Conservation (phyloP, 495 filamentous ascomycete genomes). For the Friedmanniomyces simplex region DNA sequence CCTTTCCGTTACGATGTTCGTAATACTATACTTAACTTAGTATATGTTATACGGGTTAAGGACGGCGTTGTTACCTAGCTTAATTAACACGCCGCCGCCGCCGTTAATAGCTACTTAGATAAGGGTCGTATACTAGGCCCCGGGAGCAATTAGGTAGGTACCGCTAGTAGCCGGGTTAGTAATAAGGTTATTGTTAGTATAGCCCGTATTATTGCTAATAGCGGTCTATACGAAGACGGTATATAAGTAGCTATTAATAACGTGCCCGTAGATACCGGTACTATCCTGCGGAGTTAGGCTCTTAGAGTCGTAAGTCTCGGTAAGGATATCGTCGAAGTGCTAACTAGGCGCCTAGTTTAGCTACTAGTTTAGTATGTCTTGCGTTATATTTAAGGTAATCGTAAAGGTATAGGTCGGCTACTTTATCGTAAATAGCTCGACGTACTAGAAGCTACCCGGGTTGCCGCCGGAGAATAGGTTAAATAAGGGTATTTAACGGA, state of each 20-base stretch:
- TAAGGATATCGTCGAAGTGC: not conserved
- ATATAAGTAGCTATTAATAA: not conserved
- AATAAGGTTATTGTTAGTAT: not conserved
- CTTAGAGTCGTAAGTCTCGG: not conserved
- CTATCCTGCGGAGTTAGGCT: not conserved
- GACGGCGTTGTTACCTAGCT: not conserved
- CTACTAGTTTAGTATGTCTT: not conserved
- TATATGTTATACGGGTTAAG: not conserved
- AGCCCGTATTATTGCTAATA: not conserved
- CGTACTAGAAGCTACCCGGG: not conserved
- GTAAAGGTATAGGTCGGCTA: not conserved
- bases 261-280: not conserved
- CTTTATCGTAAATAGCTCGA: not conserved
- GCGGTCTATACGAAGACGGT: not conserved
- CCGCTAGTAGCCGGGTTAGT: not conserved
- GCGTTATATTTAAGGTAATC: not conserved
- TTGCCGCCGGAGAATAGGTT: not conserved
- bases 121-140: not conserved
- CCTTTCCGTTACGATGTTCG: too few species aligned
- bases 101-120: not conserved
- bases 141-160: not conserved
- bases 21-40: not conserved
- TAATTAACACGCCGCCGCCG: conserved; percentile 1
- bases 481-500: too few species aligned
- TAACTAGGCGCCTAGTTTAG: not conserved